A percentile compares a stretch with the other conserved stretches of the same genome.
phyloP scores from a whole-genome alignment of 75 land plant species.

The Selaginella tamariscina region DNA sequence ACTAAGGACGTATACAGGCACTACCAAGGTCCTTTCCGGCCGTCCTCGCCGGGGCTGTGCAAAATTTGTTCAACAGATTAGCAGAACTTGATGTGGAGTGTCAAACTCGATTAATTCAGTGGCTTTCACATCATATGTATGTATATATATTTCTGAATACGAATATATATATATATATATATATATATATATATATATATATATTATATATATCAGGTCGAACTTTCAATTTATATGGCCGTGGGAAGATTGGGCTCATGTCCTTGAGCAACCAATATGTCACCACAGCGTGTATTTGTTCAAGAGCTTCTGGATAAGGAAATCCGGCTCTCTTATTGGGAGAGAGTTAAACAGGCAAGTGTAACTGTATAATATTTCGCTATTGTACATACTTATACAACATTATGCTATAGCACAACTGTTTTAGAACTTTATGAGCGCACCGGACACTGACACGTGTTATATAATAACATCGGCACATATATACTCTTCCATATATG shows the following conservation, averaged over 20 bases:
- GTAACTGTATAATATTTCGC: too few relatives aligned
- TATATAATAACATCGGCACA: too few relatives aligned
- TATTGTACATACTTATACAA: too few relatives aligned
- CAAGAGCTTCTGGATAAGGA: slow-evolving; percentile 90
- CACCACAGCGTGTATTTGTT: slow-evolving; percentile 85
- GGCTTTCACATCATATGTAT: slow-evolving; percentile 96
- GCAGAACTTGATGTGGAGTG: slow-evolving; percentile 87
- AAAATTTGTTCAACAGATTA: slow-evolving; percentile 70
- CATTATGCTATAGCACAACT: too few relatives aligned
- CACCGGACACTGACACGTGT: too few relatives aligned
- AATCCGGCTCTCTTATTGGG: slow-evolving; percentile 87
- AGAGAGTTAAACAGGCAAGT: slow-evolving; percentile 75
- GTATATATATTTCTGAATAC: slow-evolving; percentile 13
- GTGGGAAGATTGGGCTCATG: slow-evolving; percentile 94
- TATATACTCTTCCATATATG: too few relatives aligned
- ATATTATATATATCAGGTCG: slow-evolving; percentile 31
- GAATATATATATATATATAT: neutral
- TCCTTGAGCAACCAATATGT: slow-evolving; percentile 80
- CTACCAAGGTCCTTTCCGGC: slow-evolving; percentile 96
- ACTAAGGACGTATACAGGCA: slow-evolving; percentile 54
- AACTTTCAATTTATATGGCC: slow-evolving; percentile 96
- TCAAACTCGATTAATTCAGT: slow-evolving; percentile 59
- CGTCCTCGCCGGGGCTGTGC: slow-evolving; percentile 89
- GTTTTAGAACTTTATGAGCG: too few relatives aligned
- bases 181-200: neutral